These are phyloP conservation scores for Saccharum hybrid DNA, from an alignment of 202 grass and related monocot genomes.

Conservation along the genomic window DNA sequence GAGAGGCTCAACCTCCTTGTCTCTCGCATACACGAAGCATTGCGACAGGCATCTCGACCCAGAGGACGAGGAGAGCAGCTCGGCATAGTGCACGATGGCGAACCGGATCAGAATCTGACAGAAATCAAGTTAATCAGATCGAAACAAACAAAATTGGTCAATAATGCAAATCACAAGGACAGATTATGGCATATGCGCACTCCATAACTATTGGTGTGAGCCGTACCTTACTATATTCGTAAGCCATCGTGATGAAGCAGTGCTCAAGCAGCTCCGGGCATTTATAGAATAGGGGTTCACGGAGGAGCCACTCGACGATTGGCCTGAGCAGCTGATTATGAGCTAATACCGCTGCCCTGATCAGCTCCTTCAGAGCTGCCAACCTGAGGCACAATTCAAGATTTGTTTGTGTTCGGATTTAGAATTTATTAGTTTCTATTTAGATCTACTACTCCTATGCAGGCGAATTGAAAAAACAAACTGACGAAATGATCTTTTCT, in stretches of 20 bases:
- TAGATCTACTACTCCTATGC: neutral
- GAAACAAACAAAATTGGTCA: neutral
- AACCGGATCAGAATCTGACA: constrained; percentile 15
- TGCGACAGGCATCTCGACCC: constrained; percentile 38
- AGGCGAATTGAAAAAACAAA: neutral
- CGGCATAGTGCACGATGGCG: neutral
- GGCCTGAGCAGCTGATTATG: neutral
- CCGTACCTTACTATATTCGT: constrained; percentile 27
- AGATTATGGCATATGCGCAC: neutral
- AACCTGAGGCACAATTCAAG: neutral
- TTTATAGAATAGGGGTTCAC: constrained; percentile 16
- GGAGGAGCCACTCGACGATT: constrained; percentile 13
- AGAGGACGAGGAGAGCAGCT: neutral
- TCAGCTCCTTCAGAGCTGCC: neutral
- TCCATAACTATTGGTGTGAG: neutral
- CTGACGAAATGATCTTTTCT: neutral
- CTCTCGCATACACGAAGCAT: constrained; percentile 10
- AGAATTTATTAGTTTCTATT: neutral
- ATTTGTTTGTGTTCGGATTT: neutral
- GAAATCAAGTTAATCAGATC: neutral
- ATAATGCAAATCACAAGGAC: neutral
- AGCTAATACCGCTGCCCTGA: neutral
- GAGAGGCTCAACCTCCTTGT: neutral
- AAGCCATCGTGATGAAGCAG: constrained; percentile 33
- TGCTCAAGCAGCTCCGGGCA: neutral